A percentile compares a stretch with the other conserved stretches of the same genome.
Conservation (phyloP, 176 grass and related monocot genomes). For the Phragmites australis region DNA sequence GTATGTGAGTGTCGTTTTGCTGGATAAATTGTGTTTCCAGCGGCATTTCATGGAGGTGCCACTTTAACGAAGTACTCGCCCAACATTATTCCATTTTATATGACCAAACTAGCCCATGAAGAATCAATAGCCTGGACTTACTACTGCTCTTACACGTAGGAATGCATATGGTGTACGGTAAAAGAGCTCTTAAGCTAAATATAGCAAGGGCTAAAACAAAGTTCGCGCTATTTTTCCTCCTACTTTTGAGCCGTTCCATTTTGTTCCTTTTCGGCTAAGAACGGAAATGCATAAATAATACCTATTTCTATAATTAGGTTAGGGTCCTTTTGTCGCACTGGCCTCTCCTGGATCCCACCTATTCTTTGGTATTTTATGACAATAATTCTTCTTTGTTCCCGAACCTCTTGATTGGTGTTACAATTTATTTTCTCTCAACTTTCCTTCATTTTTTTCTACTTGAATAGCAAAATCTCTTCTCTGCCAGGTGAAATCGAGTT, state of each 20-base stretch:
- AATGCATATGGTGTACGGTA: background rate
- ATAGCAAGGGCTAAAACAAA: background rate
- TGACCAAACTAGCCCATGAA: background rate
- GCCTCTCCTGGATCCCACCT: background rate
- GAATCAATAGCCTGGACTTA: background rate
- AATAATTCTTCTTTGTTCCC: background rate
- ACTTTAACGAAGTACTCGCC: background rate
- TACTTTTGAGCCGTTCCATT: background rate
- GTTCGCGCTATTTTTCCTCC: background rate
- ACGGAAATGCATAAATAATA: slow-evolving; percentile 25
- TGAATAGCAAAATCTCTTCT: background rate
- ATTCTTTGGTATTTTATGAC: slow-evolving; percentile 27
- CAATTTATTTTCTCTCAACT: background rate
- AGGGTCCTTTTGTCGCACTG: background rate
- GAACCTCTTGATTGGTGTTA: background rate
- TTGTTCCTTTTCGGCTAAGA: background rate
- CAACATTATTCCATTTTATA: no score
- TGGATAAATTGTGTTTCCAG: background rate
- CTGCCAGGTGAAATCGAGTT: background rate
- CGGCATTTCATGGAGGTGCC: background rate
- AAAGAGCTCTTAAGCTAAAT: background rate
- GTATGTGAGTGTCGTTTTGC: background rate
- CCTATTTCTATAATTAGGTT: slow-evolving; percentile 26
- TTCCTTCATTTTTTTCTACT: background rate
- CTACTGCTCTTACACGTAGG: no score